Percentiles rank a stretch among this genome's conserved stretches.
Evolutionary conservation across 225 moss, liverwort and hornwort genomes (phyloP).

Genomic region (Polytrichum commune): DNA sequence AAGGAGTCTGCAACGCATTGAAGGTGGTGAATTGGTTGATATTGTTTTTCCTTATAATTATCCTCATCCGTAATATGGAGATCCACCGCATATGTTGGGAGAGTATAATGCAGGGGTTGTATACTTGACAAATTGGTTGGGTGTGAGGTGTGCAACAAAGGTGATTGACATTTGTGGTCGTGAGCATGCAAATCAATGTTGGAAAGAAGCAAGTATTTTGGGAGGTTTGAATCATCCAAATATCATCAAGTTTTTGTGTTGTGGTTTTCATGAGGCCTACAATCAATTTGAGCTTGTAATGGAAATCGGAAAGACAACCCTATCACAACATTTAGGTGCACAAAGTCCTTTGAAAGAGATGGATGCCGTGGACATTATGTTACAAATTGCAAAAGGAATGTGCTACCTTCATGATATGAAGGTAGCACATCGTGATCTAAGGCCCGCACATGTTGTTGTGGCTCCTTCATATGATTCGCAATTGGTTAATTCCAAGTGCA

Average conservation of each 20-base stretch:
- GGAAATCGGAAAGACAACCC: neutral
- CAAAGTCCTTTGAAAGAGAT: neutral
- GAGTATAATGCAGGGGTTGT: neutral
- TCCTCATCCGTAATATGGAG: neutral
- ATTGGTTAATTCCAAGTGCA: neutral
- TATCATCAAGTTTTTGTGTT: neutral
- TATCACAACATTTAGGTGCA: neutral
- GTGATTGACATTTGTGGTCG: neutral
- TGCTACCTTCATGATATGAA: constrained; percentile 4
- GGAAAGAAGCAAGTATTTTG: neutral
- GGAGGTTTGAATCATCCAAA: neutral
- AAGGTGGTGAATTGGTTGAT: neutral
- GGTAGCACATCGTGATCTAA: constrained; percentile 7
- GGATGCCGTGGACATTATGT: neutral
- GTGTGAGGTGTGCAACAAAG: neutral
- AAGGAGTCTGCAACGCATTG: neutral
- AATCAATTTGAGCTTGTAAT: neutral
- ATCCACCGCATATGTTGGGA: neutral
- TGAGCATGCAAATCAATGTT: too few species aligned
- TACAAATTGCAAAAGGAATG: constrained; percentile 10
- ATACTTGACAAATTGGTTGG: neutral
- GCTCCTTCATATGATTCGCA: neutral
- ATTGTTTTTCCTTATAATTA: neutral
- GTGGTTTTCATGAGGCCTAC: neutral
- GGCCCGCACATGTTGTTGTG: neutral